Conservation (phyloP, 192 early-diverging fungal genomes). For the Piromyces finnis region DNA sequence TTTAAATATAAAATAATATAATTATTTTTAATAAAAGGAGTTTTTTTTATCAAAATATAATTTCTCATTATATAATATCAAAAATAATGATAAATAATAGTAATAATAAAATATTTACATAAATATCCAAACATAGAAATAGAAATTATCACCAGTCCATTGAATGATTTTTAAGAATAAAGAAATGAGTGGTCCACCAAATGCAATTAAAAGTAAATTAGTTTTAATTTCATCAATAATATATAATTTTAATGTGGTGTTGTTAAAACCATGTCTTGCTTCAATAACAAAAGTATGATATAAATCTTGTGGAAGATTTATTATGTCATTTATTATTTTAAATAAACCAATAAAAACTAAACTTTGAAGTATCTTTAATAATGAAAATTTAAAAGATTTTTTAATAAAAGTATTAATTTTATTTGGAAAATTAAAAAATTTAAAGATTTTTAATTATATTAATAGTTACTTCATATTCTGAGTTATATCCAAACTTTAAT, state of each 20-base stretch:
- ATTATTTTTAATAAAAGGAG: too few relatives aligned
- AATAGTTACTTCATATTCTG: neutral
- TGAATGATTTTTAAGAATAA: constrained; percentile 67
- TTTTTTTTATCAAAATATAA: too few relatives aligned
- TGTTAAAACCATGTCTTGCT: constrained; percentile 88
- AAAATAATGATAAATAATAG: too few relatives aligned
- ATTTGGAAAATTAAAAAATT: too few relatives aligned
- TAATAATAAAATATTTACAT: constrained; percentile 28
- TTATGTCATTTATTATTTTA: constrained; percentile 31
- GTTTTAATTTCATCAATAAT: constrained; percentile 35
- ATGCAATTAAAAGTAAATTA: constrained; percentile 38
- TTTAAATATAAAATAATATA: too few relatives aligned
- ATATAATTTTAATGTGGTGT: constrained; percentile 44
- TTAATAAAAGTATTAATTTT: too few relatives aligned
- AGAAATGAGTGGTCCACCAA: constrained; percentile 63
- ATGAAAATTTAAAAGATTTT: too few relatives aligned
- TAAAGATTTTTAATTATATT: too few relatives aligned
- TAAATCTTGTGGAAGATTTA: constrained; percentile 60
- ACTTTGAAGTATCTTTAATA: constrained; percentile 57
- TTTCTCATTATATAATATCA: too few relatives aligned
- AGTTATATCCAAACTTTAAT: neutral
- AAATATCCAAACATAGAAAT: constrained; percentile 80
- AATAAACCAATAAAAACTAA: constrained; percentile 52
- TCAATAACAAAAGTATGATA: constrained; percentile 94
- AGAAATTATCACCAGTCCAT: constrained; percentile 66